phyloP scores from a whole-genome alignment of 192 early-diverging fungal genomes.

The Podila clonocystis region DNA sequence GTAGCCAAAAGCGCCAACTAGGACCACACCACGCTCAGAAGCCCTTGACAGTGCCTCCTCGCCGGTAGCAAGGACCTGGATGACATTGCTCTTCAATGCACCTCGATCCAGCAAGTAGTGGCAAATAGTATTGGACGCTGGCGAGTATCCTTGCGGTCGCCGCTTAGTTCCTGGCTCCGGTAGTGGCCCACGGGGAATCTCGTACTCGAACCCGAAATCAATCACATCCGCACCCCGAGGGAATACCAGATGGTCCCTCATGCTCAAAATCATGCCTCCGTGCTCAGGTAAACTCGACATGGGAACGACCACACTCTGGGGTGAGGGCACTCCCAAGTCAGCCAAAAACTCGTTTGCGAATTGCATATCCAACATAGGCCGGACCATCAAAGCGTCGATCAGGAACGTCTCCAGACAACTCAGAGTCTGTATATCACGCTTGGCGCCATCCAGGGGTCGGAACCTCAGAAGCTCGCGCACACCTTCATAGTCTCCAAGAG shows the following conservation, averaged over 20 bases:
- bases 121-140: conserved; percentile 49
- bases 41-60: conserved; percentile 28
- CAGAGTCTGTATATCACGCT: conserved; percentile 65
- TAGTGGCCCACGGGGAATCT: conserved; percentile 31
- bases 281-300: conserved; percentile 78
- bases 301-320: conserved; percentile 66
- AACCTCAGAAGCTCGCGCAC: conserved; percentile 67
- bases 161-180: conserved; percentile 36
- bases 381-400: conserved; percentile 70
- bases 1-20: conserved; percentile 68
- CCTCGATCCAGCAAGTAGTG: conserved; percentile 78
- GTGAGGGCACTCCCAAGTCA: conserved; percentile 55
- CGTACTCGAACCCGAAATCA: conserved; percentile 52
- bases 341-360: conserved; percentile 61
- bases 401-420: conserved; percentile 69
- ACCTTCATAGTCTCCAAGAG: conserved; percentile 75
- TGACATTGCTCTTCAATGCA: conserved; percentile 68
- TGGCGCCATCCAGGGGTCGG: conserved; percentile 64
- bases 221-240: conserved; percentile 49
- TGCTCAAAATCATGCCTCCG: conserved; percentile 77
- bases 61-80: conserved; percentile 65
- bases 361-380: conserved; percentile 56
- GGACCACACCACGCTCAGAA: conserved; percentile 38
- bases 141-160: conserved; percentile 42
- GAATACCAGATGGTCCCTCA: conserved; percentile 71